Conservation (phyloP, 75 land plant genomes). For the Picea sitchensis region DNA sequence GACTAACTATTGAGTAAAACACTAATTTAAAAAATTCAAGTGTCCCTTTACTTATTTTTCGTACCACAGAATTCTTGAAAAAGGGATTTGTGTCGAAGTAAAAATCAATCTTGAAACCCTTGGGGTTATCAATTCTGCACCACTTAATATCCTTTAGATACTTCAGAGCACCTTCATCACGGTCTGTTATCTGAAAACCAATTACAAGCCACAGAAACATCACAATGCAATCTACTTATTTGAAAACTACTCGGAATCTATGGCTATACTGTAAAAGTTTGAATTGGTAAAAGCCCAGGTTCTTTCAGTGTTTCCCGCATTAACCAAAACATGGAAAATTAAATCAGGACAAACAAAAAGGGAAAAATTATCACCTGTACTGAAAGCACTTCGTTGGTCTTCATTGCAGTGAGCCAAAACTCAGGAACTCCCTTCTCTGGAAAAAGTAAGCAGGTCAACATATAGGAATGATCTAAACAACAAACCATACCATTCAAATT, state of each 20-base stretch:
- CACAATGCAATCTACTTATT: no score
- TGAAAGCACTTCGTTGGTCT: slow-evolving; percentile 77
- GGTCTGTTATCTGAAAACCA: slow-evolving; percentile 75
- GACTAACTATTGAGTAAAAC: no score
- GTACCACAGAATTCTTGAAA: slow-evolving; percentile 75
- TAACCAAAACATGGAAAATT: no score
- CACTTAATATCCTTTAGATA: slow-evolving; percentile 88
- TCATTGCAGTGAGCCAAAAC: slow-evolving; percentile 95
- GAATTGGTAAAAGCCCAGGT: no score
- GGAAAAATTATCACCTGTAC: slow-evolving; percentile 56
- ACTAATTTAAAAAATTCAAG: not conserved
- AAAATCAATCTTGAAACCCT: slow-evolving; percentile 97
- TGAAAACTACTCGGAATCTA: not conserved
- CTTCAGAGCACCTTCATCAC: slow-evolving; percentile 95
- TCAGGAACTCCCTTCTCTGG: slow-evolving; percentile 93
- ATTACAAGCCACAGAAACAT: not conserved
- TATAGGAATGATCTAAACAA: not conserved
- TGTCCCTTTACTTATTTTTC: not conserved
- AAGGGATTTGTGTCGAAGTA: slow-evolving; percentile 85
- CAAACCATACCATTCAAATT: not conserved
- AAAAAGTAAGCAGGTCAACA: slow-evolving; percentile 5
- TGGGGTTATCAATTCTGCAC: slow-evolving; percentile 68
- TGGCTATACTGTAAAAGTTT: not conserved
- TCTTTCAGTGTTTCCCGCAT: no score
- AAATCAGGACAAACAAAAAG: not conserved